These are phyloP conservation scores for Globisporangium splendens DNA, from an alignment of 352 stramenopile species.

Conservation along the genomic window DNA sequence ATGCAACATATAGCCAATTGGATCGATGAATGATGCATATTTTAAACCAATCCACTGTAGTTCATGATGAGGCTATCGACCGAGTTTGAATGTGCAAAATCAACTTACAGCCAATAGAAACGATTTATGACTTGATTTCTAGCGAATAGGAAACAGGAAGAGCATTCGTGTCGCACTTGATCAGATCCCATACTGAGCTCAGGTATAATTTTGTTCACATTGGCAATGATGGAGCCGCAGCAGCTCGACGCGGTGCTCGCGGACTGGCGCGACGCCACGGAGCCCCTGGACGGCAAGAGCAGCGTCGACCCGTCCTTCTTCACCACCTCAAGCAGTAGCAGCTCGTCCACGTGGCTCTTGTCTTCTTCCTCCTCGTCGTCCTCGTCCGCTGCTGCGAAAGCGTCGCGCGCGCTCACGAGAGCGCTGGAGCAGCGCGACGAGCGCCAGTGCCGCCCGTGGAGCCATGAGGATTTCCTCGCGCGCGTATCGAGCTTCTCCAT, in stretches of 20 bases:
- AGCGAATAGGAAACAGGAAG: too few relatives aligned
- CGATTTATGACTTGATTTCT: too few relatives aligned
- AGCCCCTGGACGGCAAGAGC: conserved; percentile 10
- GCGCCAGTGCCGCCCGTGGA: conserved; percentile 31
- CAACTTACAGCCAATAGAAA: not conserved
- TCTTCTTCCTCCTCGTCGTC: too few relatives aligned
- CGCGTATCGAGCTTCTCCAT: conserved; percentile 55
- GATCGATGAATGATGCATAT: too few relatives aligned
- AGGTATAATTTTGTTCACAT: too few relatives aligned
- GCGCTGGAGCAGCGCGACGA: not conserved
- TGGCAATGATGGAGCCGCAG: not conserved
- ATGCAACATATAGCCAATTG: not conserved
- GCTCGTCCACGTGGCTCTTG: too few relatives aligned
- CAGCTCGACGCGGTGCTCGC: conserved; percentile 12
- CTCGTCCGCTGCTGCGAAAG: not conserved
- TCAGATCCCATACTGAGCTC: too few relatives aligned
- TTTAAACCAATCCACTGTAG: too few relatives aligned
- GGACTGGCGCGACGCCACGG: conserved; percentile 13
- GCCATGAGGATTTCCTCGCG: conserved; percentile 39
- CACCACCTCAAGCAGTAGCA: not conserved
- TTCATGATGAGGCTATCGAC: not conserved
- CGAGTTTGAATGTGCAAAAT: not conserved
- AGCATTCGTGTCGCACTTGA: too few relatives aligned
- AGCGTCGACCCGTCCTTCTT: conserved; percentile 10
- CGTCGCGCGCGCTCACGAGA: not conserved